phyloP scores from a whole-genome alignment of 768 basidiomycete species.

The Leccinum disarticulatum region DNA sequence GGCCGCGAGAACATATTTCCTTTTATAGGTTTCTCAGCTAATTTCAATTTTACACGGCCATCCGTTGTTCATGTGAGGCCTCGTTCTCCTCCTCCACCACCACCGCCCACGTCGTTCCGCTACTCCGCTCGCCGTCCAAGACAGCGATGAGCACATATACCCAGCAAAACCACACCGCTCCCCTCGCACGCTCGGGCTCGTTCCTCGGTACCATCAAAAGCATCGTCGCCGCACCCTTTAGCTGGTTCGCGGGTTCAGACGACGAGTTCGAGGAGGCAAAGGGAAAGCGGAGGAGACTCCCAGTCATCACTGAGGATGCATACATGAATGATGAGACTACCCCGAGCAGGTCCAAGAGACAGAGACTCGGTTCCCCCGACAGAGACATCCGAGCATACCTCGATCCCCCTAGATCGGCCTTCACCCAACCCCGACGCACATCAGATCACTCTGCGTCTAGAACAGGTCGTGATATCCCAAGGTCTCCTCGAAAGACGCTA shows the following conservation, averaged over 20 bases:
- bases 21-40: conserved; percentile 3
- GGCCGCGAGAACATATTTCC: conserved; percentile 15
- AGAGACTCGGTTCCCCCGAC: conserved; percentile 52
- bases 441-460: conserved; percentile 22
- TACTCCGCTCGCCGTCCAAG: conserved; percentile 17
- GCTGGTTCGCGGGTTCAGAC: conserved; percentile 50
- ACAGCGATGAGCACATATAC: conserved; percentile 33
- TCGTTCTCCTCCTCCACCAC: conserved; percentile 28
- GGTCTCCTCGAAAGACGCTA: conserved; percentile 31
- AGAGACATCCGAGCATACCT: conserved; percentile 45
- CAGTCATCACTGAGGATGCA: conserved; percentile 24
- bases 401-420: conserved; percentile 53
- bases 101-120: conserved; percentile 15
- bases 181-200: conserved; percentile 54
- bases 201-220: conserved; percentile 63
- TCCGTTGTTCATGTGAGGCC: conserved; percentile 12
- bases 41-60: conserved; percentile 14
- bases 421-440: conserved; percentile 29
- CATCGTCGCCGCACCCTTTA: conserved; percentile 62
- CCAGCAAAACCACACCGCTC: conserved; percentile 30
- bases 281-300: conserved; percentile 56
- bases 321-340: conserved; percentile 35
- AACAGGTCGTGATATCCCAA: conserved; percentile 21
- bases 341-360: conserved; percentile 45
- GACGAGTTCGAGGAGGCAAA: conserved; percentile 50